Evolutionary conservation across 306 rosid species (phyloP), one percentile per base, ranked within the genome.

Genomic region (Hippophae gyantsensis): DNA sequence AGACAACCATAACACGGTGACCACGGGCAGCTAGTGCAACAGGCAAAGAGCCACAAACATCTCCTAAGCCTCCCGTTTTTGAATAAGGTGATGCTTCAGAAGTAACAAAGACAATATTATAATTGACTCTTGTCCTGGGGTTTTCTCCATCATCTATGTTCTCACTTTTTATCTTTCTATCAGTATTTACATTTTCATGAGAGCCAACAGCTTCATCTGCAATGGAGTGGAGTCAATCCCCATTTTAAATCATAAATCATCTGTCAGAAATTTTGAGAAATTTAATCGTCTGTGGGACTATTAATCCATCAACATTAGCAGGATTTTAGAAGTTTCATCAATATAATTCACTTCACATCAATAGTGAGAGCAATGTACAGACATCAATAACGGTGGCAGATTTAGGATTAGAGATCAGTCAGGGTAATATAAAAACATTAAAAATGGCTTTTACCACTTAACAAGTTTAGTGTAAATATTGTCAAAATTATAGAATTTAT

Each of bases 31-130:
- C 97, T 11, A 89, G 74, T 38, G 89, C 89, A 58, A 81, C 68
- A 11, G 97, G 95, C 79, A 89, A 73, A 64, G 97, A 86, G 52
- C 97, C 97, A 76, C 95, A 89, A 58, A 89, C 97, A 89, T 89
- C 97, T 43, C 81, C 97, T 57, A 89, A 79, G 12, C 97, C 97
- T 54, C 95, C 97, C 0, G 97, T 86, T 78, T 89, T 89, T 2
- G 95, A 89, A 80, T 83, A 89, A 7, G 97, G 97, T 6, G 89
- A 81, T 58, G 89, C 95, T 74, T 89, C 97, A 8, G 97, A 51
- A 49, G 95, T 74, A 50, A 89, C 95, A 65, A 89, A 79, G 69
- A 83, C 78, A 69, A 89, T 65, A 52, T 58, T 83, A 62, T 61
- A 13, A 40, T 61, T 62, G n/a, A 73, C 71, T 66, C 43, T 74